Conservation (phyloP, 805 yeast species). For the Ogataea polymorpha region DNA sequence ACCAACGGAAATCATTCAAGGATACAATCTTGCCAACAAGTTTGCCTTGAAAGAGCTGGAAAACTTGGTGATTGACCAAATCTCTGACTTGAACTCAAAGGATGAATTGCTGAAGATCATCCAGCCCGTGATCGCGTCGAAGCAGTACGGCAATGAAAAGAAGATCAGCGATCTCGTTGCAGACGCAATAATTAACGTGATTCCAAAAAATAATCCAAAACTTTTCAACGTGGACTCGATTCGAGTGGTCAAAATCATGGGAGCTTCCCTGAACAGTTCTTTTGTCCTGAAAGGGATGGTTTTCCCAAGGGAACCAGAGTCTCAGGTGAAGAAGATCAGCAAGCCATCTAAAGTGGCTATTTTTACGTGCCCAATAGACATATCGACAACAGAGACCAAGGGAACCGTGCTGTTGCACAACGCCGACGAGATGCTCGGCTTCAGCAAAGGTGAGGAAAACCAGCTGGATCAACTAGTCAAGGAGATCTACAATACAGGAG, state of each 20-base stretch:
- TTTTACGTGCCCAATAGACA: conserved; percentile 91
- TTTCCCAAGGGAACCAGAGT: conserved; percentile 96
- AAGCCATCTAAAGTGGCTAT: conserved; percentile 81
- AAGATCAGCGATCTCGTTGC: conserved; percentile 71
- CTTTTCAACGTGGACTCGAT: conserved; percentile 87
- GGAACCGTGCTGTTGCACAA: conserved; percentile 95
- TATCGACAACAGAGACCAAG: conserved; percentile 95
- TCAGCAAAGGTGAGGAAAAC: conserved; percentile 93
- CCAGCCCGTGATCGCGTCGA: conserved; percentile 86
- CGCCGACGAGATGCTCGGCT: conserved; percentile 95
- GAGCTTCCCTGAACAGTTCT: conserved; percentile 70
- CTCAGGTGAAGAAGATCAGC: conserved; percentile 65
- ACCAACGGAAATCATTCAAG: conserved; percentile 90
- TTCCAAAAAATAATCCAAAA: conserved; percentile 64
- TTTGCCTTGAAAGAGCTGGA: conserved; percentile 70
- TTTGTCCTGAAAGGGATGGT: conserved; percentile 96
- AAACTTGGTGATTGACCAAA: conserved; percentile 55
- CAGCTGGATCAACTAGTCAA: conserved; percentile 84
- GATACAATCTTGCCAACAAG: conserved; percentile 83
- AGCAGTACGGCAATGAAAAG: conserved; percentile 88
- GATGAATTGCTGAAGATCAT: conserved; percentile 67
- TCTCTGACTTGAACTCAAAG: conserved; percentile 53
- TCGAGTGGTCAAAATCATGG: conserved; percentile 96
- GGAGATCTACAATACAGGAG: conserved; percentile 80
- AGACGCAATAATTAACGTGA: conserved; percentile 76